phyloP scores from a whole-genome alignment of 2,329 filamentous ascomycete species.

The Beauveria rudraprayagi region DNA sequence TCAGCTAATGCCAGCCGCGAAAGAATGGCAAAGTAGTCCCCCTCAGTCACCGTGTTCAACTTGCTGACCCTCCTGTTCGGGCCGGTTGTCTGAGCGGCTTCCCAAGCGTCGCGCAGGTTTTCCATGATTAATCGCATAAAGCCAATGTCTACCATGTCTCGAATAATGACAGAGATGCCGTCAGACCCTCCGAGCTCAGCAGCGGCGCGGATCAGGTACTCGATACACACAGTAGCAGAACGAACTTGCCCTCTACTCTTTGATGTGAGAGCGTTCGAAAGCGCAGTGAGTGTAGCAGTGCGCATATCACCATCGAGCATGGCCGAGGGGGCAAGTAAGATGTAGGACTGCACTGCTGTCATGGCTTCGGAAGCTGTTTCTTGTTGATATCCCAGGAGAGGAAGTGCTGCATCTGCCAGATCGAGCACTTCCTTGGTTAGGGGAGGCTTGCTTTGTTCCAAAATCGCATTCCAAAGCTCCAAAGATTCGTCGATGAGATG shows the following conservation, averaged over 20 bases:
- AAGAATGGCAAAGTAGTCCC: constrained; percentile 78
- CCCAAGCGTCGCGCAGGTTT: constrained; percentile 59
- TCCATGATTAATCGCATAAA: constrained; percentile 57
- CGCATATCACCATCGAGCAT: constrained; percentile 51
- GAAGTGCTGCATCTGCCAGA: constrained; percentile 55
- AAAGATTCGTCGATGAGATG: constrained; percentile 89
- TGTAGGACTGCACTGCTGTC: constrained; percentile 61
- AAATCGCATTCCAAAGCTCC: constrained; percentile 76
- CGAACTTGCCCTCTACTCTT: constrained; percentile 51
- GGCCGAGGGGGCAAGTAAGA: constrained; percentile 60
- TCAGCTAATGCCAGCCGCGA: constrained; percentile 69
- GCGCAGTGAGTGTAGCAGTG: constrained; percentile 39
- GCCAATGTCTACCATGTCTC: constrained; percentile 55
- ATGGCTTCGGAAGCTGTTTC: constrained; percentile 55
- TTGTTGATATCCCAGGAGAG: constrained; percentile 58
- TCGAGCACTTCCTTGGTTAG: constrained; percentile 53
- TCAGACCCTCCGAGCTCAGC: constrained; percentile 52
- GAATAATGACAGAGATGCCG: constrained; percentile 55
- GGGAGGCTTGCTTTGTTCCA: constrained; percentile 57
- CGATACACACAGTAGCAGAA: constrained; percentile 52
- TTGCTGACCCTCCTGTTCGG: constrained; percentile 63
- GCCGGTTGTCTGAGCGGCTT: constrained; percentile 73
- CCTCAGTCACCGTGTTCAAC: constrained; percentile 68
- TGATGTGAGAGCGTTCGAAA: constrained; percentile 41
- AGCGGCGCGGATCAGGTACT: constrained; percentile 57